Evolutionary conservation across 352 stramenopile genomes (phyloP).

Genomic region (Globisporangium viniferum): DNA sequence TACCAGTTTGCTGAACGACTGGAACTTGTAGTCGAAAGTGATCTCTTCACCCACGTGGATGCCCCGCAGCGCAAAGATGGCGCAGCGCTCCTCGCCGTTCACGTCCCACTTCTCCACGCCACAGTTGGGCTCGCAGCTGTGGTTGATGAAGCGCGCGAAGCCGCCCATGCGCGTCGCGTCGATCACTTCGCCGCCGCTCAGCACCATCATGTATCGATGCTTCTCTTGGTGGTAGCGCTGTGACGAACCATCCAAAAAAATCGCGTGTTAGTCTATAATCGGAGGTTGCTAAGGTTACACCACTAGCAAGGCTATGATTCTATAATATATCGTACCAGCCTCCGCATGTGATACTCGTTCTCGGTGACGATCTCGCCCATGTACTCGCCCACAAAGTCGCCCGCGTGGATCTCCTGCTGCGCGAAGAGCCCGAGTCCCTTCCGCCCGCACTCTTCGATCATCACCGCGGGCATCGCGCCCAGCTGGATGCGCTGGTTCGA

Average conservation of each 20-base stretch:
- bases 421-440: conserved; percentile 64
- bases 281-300: too few species aligned
- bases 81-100: conserved; percentile 91
- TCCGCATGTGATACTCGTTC: conserved; percentile 76
- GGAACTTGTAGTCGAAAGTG: conserved; percentile 95
- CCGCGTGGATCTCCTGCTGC: conserved; percentile 44
- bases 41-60: conserved; percentile 91
- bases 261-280: not conserved
- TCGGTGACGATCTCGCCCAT: conserved; percentile 84
- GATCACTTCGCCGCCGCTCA: conserved; percentile 84
- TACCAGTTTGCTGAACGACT: conserved; percentile 52
- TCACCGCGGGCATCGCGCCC: conserved; percentile 42
- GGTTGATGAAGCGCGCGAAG: conserved; percentile 94
- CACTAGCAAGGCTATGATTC: not conserved
- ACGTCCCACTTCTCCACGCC: conserved; percentile 93
- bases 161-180: conserved; percentile 89
- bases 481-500: conserved; percentile 78
- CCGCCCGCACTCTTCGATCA: conserved; percentile 53
- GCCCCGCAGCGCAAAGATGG: conserved; percentile 91
- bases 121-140: conserved; percentile 94
- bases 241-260: not conserved
- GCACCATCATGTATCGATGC: conserved; percentile 83
- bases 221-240: conserved; percentile 84
- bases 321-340: conserved; percentile 43
- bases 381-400: conserved; percentile 79